Percentiles rank a stretch among this genome's conserved stretches.
Evolutionary conservation across 2,329 filamentous ascomycete genomes (phyloP).

Genomic region (Stemphylium lycopersici): DNA sequence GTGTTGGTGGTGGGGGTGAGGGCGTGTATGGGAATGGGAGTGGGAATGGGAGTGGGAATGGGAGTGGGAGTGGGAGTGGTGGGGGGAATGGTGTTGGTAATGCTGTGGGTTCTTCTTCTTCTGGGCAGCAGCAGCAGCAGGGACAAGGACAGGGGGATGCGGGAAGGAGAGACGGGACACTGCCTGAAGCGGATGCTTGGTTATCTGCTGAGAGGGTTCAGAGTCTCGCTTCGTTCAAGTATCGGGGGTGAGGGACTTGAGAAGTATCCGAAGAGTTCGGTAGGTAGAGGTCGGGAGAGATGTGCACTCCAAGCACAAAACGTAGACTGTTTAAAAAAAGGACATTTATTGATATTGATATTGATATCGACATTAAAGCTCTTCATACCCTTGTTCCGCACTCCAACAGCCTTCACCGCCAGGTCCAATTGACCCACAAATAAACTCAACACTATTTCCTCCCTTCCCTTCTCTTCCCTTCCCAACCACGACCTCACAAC

Average conservation of each 20-base stretch:
- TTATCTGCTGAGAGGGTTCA: background rate
- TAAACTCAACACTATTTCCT: background rate
- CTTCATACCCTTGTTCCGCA: too few relatives aligned
- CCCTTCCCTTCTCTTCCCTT: too few relatives aligned
- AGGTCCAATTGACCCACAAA: background rate
- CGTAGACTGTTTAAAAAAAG: too few relatives aligned
- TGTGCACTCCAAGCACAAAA: too few relatives aligned
- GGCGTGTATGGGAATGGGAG: background rate
- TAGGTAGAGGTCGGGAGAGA: background rate
- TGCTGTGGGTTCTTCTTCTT: background rate
- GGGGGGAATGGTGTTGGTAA: background rate
- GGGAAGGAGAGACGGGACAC: background rate
- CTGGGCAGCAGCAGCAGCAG: background rate
- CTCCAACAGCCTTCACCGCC: background rate
- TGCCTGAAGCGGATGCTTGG: constrained; percentile 10
- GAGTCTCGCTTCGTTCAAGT: background rate
- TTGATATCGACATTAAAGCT: too few relatives aligned
- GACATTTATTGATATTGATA: too few relatives aligned
- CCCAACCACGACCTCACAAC: background rate
- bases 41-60: background rate
- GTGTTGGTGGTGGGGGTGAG: too few relatives aligned
- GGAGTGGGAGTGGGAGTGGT: background rate
- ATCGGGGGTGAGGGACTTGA: background rate
- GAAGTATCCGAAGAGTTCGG: too few relatives aligned
- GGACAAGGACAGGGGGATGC: background rate